These are phyloP conservation scores for Cucumis sativus DNA, from an alignment of 306 rosid genomes.

Conservation along the genomic window DNA sequence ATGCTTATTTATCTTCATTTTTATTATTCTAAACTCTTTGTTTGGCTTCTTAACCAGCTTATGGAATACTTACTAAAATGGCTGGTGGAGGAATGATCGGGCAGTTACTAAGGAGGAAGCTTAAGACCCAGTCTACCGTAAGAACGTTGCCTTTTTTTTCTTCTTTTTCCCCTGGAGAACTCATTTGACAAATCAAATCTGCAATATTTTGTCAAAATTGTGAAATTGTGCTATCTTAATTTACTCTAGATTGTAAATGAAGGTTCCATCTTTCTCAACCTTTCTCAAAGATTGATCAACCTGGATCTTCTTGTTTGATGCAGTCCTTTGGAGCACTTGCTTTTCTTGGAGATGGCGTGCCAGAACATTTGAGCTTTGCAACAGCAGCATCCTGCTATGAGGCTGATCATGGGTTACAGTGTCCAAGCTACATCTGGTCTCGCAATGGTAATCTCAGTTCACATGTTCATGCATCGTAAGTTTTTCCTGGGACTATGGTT, in stretches of 20 bases:
- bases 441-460: conserved; percentile 79
- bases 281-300: conserved; percentile 39
- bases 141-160: not conserved
- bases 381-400: conserved; percentile 71
- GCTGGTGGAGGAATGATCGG: conserved; percentile 59
- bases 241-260: conserved; percentile 9
- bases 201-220: not conserved
- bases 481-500: conserved; percentile 12
- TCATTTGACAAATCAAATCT: not conserved
- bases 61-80: conserved; percentile 33
- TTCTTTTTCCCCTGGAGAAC: not conserved
- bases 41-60: not conserved
- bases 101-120: conserved; percentile 48
- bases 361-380: conserved; percentile 56
- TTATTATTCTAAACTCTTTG: not conserved
- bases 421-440: conserved; percentile 88
- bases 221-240: not conserved
- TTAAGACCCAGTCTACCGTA: conserved; percentile 13
- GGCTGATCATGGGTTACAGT: conserved; percentile 74
- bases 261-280: conserved; percentile 36
- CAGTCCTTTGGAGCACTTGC: conserved; percentile 56
- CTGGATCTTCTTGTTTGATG: conserved; percentile 33
- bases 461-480: conserved; percentile 91
- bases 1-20: not conserved
- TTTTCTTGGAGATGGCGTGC: conserved; percentile 57